Conservation (phyloP, 768 basidiomycete genomes). For the Boletus reticuloceps region DNA sequence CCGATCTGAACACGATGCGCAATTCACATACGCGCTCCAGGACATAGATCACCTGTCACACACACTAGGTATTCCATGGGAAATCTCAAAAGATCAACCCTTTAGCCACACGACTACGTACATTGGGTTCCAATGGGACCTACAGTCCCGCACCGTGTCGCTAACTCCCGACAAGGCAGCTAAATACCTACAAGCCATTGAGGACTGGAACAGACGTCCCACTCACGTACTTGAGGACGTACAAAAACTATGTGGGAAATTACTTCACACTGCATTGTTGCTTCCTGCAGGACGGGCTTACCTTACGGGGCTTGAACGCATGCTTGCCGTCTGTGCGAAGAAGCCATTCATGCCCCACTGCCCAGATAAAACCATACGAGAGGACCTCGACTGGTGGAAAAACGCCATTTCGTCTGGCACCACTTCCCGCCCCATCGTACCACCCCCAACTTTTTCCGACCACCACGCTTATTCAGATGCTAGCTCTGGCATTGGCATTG, state of each 20-base stretch:
- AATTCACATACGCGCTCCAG: background rate
- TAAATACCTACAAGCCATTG: background rate
- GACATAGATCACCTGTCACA: background rate
- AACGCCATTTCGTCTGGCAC: too few species aligned
- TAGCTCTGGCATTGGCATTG: too few species aligned
- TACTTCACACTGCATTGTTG: conserved; percentile 5
- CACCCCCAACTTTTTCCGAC: too few species aligned
- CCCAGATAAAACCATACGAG: background rate
- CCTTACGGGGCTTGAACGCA: conserved; percentile 41
- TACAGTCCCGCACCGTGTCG: background rate
- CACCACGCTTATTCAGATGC: too few species aligned
- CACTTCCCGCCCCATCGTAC: too few species aligned
- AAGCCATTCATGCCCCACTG: conserved; percentile 33
- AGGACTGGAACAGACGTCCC: too few species aligned
- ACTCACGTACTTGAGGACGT: background rate
- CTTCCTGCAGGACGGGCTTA: conserved; percentile 36
- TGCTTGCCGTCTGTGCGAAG: conserved; percentile 28
- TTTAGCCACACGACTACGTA: background rate
- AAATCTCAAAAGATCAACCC: background rate
- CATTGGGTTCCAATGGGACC: background rate
- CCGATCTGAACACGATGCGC: fast-evolving
- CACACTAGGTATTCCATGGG: background rate
- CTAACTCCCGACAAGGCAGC: background rate
- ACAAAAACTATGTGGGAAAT: background rate
- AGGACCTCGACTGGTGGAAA: conserved; percentile 1